Percentiles rank a stretch among this genome's conserved stretches.
phyloP scores from a whole-genome alignment of 345 rosid genomes.

The Citrus cavaleriei region DNA sequence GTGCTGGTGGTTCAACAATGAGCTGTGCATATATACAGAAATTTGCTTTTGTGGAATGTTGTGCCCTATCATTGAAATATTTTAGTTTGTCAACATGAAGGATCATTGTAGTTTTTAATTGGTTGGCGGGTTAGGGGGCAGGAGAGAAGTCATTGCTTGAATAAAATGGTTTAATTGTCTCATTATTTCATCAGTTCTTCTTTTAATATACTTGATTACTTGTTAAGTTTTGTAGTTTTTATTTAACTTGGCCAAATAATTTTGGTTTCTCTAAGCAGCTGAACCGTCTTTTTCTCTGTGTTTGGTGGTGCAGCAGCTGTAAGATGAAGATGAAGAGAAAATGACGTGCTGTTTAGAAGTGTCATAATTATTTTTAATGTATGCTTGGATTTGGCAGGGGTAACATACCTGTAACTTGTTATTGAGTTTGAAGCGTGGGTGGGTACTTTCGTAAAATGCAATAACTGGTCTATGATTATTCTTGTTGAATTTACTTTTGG shows the following conservation, averaged over 20 bases:
- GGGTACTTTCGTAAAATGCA: neutral
- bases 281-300: neutral
- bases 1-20: neutral
- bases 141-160: neutral
- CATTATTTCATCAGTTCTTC: neutral
- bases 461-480: neutral
- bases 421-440: neutral
- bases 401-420: neutral
- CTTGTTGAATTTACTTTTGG: constrained; percentile 1
- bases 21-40: neutral
- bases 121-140: neutral
- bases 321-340: neutral
- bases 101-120: neutral
- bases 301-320: constrained; percentile 4
- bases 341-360: neutral
- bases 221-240: neutral
- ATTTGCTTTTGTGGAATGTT: neutral
- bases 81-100: neutral
- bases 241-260: neutral
- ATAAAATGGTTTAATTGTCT: neutral
- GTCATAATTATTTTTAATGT: neutral
- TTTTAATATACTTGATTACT: neutral
- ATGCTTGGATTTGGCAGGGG: neutral
- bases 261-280: neutral
- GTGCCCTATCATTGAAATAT: neutral